Percentiles rank a stretch among this genome's conserved stretches.
Evolutionary conservation across 1,284 basidiomycete species (phyloP).

Genomic region (Leccinum griseonigrum): DNA sequence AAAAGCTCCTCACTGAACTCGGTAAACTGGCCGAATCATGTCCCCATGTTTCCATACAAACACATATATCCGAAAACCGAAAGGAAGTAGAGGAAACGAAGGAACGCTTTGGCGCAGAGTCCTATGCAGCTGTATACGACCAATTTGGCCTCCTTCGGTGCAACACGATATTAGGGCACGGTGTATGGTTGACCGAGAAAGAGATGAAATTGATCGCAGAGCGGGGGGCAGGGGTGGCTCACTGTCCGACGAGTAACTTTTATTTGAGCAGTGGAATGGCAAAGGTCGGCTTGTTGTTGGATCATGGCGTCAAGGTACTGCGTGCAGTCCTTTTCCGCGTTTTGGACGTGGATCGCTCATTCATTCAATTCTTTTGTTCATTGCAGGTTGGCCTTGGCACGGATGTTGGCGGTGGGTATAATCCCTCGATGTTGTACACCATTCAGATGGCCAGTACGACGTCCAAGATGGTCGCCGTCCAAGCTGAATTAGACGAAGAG

Average conservation of each 20-base stretch:
- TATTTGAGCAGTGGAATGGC: conserved; percentile 85
- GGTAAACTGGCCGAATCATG: conserved; percentile 48
- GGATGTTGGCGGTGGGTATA: conserved; percentile 85
- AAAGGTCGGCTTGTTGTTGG: conserved; percentile 77
- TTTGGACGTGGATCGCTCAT: not conserved
- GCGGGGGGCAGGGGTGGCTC: conserved; percentile 75
- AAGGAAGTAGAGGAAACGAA: conserved; percentile 70
- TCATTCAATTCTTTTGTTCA: not conserved
- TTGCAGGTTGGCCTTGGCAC: conserved; percentile 77
- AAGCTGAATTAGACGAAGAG: conserved; percentile 23
- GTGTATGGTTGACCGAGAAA: conserved; percentile 68
- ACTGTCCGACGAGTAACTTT: conserved; percentile 93
- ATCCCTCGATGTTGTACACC: conserved; percentile 75
- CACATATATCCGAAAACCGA: conserved; percentile 86
- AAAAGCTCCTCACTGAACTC: conserved; percentile 61
- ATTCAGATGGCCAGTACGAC: conserved; percentile 82
- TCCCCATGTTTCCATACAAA: conserved; percentile 76
- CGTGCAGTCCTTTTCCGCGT: not conserved
- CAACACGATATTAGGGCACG: conserved; percentile 89
- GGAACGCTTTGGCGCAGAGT: conserved; percentile 60
- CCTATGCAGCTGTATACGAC: conserved; percentile 83
- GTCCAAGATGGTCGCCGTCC: conserved; percentile 67
- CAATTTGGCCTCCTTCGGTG: conserved; percentile 68
- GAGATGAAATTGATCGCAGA: conserved; percentile 74
- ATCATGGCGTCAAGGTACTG: conserved; percentile 78